Evolutionary conservation across 192 early-diverging fungal species (phyloP).

Genomic region (Linnemannia hyalina): DNA sequence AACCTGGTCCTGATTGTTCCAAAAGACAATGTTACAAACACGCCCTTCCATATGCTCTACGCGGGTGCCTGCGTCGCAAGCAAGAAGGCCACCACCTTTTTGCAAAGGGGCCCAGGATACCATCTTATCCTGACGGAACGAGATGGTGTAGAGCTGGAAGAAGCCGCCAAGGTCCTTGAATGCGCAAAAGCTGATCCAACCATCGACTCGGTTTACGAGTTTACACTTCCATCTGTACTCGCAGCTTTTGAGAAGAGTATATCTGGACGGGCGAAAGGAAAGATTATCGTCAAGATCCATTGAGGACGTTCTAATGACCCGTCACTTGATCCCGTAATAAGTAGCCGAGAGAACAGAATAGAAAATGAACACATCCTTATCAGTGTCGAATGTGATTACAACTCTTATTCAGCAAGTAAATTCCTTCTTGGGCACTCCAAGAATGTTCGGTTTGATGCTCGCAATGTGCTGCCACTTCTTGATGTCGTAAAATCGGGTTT

Average conservation of each 20-base stretch:
- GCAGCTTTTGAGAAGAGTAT: neutral
- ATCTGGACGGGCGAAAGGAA: conserved; percentile 8
- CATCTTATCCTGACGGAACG: neutral
- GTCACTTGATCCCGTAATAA: neutral
- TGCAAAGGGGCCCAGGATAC: conserved; percentile 1
- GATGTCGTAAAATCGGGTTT: too few species aligned
- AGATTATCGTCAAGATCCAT: neutral
- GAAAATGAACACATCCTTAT: neutral
- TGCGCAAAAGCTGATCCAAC: neutral
- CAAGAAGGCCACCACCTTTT: conserved; percentile 3
- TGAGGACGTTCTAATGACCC: neutral
- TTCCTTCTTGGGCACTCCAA: too few species aligned
- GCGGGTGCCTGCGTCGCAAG: neutral
- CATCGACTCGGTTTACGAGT: neutral
- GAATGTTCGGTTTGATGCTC: neutral
- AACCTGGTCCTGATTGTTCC: neutral
- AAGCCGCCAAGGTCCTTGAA: neutral
- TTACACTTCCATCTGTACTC: neutral
- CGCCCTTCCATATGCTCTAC: neutral
- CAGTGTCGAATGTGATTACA: neutral
- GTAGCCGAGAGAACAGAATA: neutral
- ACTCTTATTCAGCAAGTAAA: neutral
- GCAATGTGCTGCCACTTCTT: too few species aligned
- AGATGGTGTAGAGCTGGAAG: neutral
- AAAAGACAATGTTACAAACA: neutral